Conservation (phyloP, 225 moss, liverwort and hornwort species). For the Thuidium tamariscinum region DNA sequence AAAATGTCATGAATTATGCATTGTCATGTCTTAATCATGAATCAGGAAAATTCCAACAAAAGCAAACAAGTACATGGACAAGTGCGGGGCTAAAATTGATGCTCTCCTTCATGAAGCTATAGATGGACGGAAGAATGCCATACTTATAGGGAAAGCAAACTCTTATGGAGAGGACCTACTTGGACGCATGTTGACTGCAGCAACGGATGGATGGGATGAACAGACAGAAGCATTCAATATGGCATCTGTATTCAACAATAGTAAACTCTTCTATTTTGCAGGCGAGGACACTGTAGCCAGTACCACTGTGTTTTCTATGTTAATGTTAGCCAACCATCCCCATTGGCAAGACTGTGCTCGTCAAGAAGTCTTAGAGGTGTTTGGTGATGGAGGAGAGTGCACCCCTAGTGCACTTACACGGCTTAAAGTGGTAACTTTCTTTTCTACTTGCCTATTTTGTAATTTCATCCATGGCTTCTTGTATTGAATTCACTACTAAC, state of each 20-base stretch:
- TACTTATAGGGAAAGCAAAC: not conserved
- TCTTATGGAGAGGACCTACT: not conserved
- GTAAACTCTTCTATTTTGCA: not conserved
- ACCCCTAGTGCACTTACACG: not conserved
- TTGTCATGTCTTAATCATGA: not conserved
- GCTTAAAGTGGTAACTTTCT: not conserved
- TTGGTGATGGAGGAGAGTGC: not conserved
- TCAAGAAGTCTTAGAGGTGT: not conserved
- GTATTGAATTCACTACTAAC: rapidly evolving
- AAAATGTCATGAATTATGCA: too few relatives aligned
- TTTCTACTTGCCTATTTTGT: rapidly evolving
- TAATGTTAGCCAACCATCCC: not conserved
- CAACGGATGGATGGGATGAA: not conserved
- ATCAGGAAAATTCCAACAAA: not conserved
- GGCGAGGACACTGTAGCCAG: not conserved
- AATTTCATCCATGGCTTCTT: not conserved
- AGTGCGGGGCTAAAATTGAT: not conserved
- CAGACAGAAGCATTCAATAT: not conserved
- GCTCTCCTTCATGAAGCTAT: not conserved
- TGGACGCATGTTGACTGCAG: not conserved
- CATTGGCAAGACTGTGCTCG: not conserved
- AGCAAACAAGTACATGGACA: not conserved
- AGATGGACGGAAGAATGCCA: not conserved
- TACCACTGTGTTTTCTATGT: not conserved
- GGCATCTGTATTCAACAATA: not conserved